phyloP scores from a whole-genome alignment of 306 rosid genomes.

The Oemleria cerasiformis region DNA sequence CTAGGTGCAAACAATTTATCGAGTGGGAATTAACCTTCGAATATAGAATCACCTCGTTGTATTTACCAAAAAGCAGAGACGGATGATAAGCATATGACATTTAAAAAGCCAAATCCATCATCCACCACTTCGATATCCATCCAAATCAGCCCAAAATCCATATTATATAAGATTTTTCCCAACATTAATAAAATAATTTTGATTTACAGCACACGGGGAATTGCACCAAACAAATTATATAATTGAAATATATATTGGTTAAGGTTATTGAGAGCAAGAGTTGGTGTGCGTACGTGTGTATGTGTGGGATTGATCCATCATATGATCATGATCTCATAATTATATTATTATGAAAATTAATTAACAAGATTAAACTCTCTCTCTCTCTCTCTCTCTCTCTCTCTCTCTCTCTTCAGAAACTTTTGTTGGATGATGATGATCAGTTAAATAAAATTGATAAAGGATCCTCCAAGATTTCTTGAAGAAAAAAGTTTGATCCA shows the following conservation, averaged over 20 bases:
- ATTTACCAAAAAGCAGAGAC: background rate
- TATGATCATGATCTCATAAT: background rate
- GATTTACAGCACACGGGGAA: constrained; percentile 48
- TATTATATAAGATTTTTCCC: constrained; percentile 52
- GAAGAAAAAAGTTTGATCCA: constrained; percentile 15
- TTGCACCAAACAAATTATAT: constrained; percentile 34
- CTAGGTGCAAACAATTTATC: too few relatives aligned
- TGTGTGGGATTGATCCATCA: constrained; percentile 19
- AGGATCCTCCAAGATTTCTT: constrained; percentile 47
- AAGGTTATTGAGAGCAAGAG: constrained; percentile 20
- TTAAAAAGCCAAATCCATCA: constrained; percentile 2
- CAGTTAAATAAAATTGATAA: background rate
- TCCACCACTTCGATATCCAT: constrained; percentile 43
- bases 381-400: too few relatives aligned
- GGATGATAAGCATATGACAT: background rate
- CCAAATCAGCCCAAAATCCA: constrained; percentile 48
- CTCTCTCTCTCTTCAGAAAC: constrained; percentile 18
- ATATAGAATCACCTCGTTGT: too few relatives aligned
- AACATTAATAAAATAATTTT: constrained; percentile 8
- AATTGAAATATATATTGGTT: constrained; percentile 5
- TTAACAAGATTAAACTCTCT: background rate
- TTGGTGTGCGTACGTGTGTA: constrained; percentile 15
- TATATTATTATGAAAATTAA: background rate
- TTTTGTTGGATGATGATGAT: constrained; percentile 17
- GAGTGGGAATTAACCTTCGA: too few relatives aligned